Base-by-base conservation (phyloP, 495 filamentous ascomycete genomes). In the Bathelium albidoporum region DNA sequence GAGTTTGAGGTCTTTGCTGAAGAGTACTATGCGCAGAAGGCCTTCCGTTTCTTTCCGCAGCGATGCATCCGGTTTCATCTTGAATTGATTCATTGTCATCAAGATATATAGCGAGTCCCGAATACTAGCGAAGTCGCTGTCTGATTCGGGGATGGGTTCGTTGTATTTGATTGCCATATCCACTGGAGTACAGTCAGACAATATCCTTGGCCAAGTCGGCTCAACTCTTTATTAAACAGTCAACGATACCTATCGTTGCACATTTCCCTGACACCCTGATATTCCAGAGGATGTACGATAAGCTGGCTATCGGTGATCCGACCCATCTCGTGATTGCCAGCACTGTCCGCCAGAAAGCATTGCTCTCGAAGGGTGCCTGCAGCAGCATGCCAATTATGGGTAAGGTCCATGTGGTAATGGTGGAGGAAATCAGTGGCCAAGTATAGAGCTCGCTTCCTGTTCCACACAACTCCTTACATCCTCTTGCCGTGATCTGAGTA, bases 341-440 rank as follows among this genome's bases (percentile, higher is more conserved):
- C 16, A 76, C 60, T 16, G 75, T 78, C 59, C 66, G 59, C 65
- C 63, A 69, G 52, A 74, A 72, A 16, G 68, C 66, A 58, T 81
- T 81, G 43, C 77, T 80, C 39, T 79, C 78, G 58, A 73, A 80
- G 1, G 78, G 78, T 22, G 72, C 75, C 60, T 80, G 79, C 9
- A 80, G 68, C 5, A 81, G 29, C 4, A 79, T 68, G 18, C 77
- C 79, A 26, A 78, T 68, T 14, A 78, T 66, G 4, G 79, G 78
- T 26, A 80, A 59, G 0, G 78, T 62, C 78, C 79, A 81, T 11
- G 79, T 78, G 20, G 76, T 78, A 28, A 80, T 75, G 16, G 77
- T 79, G 29, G 62, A 62, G 10, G 70, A 64, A 26, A 67, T 45
- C 28, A 74, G 69, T 32, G 55, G 39, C 77, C 77, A 78, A 1